Evolutionary conservation across 306 rosid species (phyloP), one percentile per base, ranked within the genome.

Genomic region (Carpinus fangiana): DNA sequence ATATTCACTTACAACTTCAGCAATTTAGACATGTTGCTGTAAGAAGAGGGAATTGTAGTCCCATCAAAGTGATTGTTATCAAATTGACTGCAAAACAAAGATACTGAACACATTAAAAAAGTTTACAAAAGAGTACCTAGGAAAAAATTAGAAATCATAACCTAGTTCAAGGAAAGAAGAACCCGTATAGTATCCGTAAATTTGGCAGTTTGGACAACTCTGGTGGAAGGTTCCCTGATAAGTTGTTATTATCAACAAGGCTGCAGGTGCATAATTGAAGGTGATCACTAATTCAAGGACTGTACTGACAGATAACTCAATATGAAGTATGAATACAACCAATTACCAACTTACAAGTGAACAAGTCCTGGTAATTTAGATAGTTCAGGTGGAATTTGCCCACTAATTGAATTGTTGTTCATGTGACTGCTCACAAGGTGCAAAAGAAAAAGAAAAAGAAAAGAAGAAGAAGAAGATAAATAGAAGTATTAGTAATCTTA

Each of bases 321-420:
- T 45, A 72, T 59, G 48, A 53, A 7, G 46, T 14, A 28, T 0
- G 66, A 82, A 72, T 60, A 38, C 20, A n/a, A 54, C 14, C 8
- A 36, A 60, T 72, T 59, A 8, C n/a, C 12, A 67, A 78, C 90
- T 87, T 79, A 85, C 90, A 87, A 10, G 78, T 87, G 90, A 78
- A 85, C 72, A 46, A 85, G 78, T 1, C 0, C 21, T 5, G 64
- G 72, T 83, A 85, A 50, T 74, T 3, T 51, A 38, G 87, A 80
- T 71, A 87, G 87, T 74, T 87, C 89, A 18, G 79, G 13, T 6
- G 89, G 90, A 46, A 87, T 82, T 75, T 61, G 84, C 62, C 86
- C 87, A 65, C 86, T 87, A 23, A 87, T 79, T 34, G 89, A 82
- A 75, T 87, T 87, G 87, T 87, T 87, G 74, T 87, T 87, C 89